A percentile compares a stretch with the other conserved stretches of the same genome.
Conservation (phyloP, 176 grass and related monocot genomes). For the Saccharum spontaneum region DNA sequence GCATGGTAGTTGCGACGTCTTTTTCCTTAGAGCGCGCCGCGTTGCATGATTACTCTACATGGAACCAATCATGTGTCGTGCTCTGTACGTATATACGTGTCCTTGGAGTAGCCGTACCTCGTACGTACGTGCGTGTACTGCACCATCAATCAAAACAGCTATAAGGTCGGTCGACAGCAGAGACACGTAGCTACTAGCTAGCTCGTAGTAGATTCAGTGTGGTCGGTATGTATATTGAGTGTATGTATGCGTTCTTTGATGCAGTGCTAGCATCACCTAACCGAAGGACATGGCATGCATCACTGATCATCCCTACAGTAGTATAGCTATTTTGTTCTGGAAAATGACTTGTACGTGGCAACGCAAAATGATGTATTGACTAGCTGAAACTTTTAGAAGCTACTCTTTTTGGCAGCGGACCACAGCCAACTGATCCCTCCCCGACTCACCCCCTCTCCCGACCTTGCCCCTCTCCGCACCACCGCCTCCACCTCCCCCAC, state of each 20-base stretch:
- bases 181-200: not conserved
- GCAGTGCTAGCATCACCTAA: not conserved
- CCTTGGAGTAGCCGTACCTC: slow-evolving; percentile 9
- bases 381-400: too few species aligned
- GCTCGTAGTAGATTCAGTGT: not conserved
- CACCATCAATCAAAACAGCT: not conserved
- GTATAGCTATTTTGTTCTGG: too few species aligned
- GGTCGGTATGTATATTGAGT: not conserved
- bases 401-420: too few species aligned
- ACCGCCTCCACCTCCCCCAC: too few species aligned
- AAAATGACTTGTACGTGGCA: too few species aligned
- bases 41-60: not conserved
- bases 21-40: slow-evolving; percentile 10
- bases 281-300: not conserved
- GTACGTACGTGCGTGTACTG: slow-evolving; percentile 35
- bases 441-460: too few species aligned
- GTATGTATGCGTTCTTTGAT: not conserved
- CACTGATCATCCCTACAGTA: not conserved
- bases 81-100: not conserved
- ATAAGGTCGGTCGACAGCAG: not conserved
- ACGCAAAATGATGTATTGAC: not conserved
- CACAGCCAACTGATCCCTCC: too few species aligned
- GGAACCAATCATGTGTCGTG: slow-evolving; percentile 30
- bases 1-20: slow-evolving; percentile 9
- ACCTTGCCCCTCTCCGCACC: too few species aligned